Base-by-base conservation (phyloP, 2,329 filamentous ascomycete species). In the Eutypa lata region DNA sequence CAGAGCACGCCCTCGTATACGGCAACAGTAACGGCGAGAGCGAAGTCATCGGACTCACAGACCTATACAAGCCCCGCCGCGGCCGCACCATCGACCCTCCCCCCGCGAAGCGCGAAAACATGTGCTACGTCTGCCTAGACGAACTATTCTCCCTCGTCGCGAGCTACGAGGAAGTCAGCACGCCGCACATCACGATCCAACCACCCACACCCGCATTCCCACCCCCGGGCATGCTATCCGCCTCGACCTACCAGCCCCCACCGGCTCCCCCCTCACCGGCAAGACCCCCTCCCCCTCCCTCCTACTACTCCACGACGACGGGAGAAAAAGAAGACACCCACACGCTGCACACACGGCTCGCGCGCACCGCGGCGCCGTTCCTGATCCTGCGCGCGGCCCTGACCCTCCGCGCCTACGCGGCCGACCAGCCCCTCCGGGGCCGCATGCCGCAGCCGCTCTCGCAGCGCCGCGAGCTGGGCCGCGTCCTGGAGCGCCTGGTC, bases 341-440 rank as follows among this genome's bases (percentile, higher is more conserved):
- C 18, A 63, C 68, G 2, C 68, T 77, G 11, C 75, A 78, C 53
- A 70, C 82, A 40, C 78, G 83, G 13, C 83, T 97, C 16, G 89
- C 93, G 0, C 81, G 85, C 65, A 88, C 88, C 3, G 83, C 87
- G 0, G 87, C 90, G 0, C 91, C 91, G 0, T 93, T 90, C 63
- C 78, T 97, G 2, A 87, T 97, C 44, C 76, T 96, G 2, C 86
- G 94, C 2, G 85, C 89, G 13, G 91, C 89, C 0, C 76, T 96
- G 16, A 86, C 90, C 0, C 73, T 97, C n/a, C 86, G 90, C 52
- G 79, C 87, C 1, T 97, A 96, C 66, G 86, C 95, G 45, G 89
- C 91, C 3, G 94, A 99, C 68, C 93, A 97, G 66, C 92, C 93
- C 1, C 76, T 99, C 19, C 81, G 94, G 14, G 92, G 94, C 0